Conservation (phyloP, 1,139 yeast genomes). For the Casaregolazyma lundiana region DNA sequence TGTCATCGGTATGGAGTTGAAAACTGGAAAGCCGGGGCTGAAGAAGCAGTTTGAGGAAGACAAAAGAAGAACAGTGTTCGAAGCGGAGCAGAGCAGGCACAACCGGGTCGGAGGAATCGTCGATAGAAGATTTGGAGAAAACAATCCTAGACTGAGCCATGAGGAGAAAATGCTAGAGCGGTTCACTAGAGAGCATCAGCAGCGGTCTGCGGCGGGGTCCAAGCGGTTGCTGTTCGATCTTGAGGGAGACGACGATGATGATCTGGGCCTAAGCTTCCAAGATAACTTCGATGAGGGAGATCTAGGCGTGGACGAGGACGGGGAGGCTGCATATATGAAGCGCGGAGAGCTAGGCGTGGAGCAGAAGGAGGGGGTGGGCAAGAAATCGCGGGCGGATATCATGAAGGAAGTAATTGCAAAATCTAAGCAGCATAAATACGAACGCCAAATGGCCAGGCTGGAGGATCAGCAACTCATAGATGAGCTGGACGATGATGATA, state of each 20-base stretch:
- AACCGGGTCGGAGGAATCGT: constrained; percentile 74
- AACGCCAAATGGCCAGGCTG: constrained; percentile 75
- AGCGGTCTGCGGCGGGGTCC: constrained; percentile 12
- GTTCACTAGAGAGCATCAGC: constrained; percentile 81
- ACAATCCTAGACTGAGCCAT: constrained; percentile 60
- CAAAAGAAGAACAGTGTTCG: constrained; percentile 58
- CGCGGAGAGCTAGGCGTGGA: constrained; percentile 28
- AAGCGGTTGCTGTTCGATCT: constrained; percentile 58
- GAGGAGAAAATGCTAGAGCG: constrained; percentile 96
- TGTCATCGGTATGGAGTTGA: constrained; percentile 52
- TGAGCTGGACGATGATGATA: constrained; percentile 73
- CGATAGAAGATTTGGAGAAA: constrained; percentile 93
- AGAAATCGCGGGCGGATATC: constrained; percentile 88
- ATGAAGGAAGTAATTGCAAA: constrained; percentile 97
- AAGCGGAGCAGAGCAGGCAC: constrained; percentile 53
- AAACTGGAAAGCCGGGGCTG: constrained; percentile 65
- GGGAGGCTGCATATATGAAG: constrained; percentile 8
- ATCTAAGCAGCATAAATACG: constrained; percentile 82
- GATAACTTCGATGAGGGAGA: constrained; percentile 48
- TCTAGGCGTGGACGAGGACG: constrained; percentile 33
- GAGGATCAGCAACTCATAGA: constrained; percentile 65
- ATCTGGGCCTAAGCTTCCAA: constrained; percentile 56
- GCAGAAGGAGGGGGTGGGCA: too few relatives aligned
- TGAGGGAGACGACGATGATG: constrained; percentile 64
- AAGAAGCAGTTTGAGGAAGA: constrained; percentile 77